phyloP scores from a whole-genome alignment of 2,329 filamentous ascomycete species.

The Scopulariopsis brevicaulis region DNA sequence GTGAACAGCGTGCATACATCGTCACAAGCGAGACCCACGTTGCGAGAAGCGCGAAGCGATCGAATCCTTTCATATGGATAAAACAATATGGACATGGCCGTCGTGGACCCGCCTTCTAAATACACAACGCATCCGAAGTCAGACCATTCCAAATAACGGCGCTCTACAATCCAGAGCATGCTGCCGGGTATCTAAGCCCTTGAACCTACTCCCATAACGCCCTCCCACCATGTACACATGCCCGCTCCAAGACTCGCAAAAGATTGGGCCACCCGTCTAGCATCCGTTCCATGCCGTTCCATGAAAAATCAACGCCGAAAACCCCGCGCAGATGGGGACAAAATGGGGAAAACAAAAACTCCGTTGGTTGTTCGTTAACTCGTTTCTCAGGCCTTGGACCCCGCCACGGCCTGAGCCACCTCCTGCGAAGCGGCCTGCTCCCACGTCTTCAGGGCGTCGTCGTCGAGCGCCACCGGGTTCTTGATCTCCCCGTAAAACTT shows the following conservation, averaged over 20 bases:
- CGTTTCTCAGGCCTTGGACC: slow-evolving; percentile 26
- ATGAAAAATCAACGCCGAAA: neutral
- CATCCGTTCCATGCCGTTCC: neutral
- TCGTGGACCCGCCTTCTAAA: neutral
- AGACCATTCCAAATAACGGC: neutral
- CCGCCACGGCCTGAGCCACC: slow-evolving; percentile 62
- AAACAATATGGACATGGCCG: neutral
- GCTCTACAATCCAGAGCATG: neutral
- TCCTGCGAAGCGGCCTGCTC: slow-evolving; percentile 68
- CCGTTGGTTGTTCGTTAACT: neutral
- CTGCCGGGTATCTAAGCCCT: slow-evolving; percentile 3
- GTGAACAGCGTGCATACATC: neutral
- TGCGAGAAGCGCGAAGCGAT: neutral
- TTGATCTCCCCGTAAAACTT: slow-evolving; percentile 67
- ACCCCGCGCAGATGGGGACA: neutral
- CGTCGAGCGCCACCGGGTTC: slow-evolving; percentile 45
- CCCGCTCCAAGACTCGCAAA: neutral
- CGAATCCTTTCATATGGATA: neutral
- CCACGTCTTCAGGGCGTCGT: slow-evolving; percentile 56
- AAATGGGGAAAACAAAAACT: neutral
- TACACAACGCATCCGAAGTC: neutral
- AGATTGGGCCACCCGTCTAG: neutral
- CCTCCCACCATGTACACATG: neutral
- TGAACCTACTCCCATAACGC: neutral
- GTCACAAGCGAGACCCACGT: neutral